A percentile compares a stretch with the other conserved stretches of the same genome.
Evolutionary conservation across 2,329 filamentous ascomycete species (phyloP).

Genomic region (Aspergillus tanneri): DNA sequence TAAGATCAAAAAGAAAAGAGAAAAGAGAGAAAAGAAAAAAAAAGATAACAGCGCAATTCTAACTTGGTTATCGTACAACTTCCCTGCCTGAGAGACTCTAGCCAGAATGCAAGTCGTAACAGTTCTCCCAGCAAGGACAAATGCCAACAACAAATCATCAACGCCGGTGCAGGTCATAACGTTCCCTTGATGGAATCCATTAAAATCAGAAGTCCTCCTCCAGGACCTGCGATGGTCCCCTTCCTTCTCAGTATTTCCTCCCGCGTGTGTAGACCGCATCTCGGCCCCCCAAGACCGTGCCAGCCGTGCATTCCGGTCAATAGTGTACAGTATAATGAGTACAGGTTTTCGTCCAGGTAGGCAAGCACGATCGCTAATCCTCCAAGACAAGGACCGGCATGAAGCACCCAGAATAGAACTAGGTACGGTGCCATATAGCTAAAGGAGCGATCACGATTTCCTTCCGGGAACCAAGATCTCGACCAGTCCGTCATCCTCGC

Average conservation of each 20-base stretch:
- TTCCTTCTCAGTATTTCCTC: neutral
- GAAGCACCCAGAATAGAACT: no score
- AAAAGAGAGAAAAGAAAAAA: no score
- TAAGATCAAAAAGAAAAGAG: no score
- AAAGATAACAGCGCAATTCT: neutral
- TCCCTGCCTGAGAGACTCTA: neutral
- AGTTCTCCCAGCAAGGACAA: neutral
- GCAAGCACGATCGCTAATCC: slow-evolving; percentile 11
- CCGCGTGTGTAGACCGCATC: neutral
- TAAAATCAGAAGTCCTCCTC: neutral
- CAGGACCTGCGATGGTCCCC: neutral
- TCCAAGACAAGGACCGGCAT: no score
- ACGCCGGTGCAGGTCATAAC: neutral
- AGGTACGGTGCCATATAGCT: no score
- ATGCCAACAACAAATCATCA: neutral
- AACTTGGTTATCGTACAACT: slow-evolving; percentile 10
- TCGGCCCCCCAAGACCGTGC: neutral
- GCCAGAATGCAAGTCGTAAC: neutral
- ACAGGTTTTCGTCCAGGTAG: slow-evolving; percentile 8
- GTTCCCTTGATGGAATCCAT: neutral
- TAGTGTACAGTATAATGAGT: slow-evolving; percentile 19
- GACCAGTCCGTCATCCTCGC: slow-evolving; percentile 45
- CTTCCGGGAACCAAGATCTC: slow-evolving; percentile 47
- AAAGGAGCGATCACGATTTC: slow-evolving; percentile 28
- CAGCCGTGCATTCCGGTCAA: slow-evolving; percentile 6